Evolutionary conservation across 495 filamentous ascomycete genomes (phyloP), one percentile per base, ranked within the genome.

Genomic region (Neurospora tetraspora): DNA sequence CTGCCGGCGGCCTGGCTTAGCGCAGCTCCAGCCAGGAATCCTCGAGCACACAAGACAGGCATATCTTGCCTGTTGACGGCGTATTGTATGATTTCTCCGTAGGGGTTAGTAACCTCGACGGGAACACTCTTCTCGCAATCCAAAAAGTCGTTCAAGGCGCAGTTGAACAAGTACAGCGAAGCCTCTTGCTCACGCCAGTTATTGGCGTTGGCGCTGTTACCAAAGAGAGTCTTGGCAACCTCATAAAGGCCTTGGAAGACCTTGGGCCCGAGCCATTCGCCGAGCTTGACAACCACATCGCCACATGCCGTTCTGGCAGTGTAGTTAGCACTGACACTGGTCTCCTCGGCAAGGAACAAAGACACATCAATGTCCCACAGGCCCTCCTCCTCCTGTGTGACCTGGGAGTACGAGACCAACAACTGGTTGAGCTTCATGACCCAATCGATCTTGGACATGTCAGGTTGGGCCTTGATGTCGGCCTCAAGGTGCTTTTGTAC

Each of bases 311-410:
- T 96, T 69, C 96, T 88, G 37, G 96, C 92, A 3, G 95, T 97
- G 80, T 97, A 99, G 78, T 98, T 98, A 34, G 94, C 91, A n/a
- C 94, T 97, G 69, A 98, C 91, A 14, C 93, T 93, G 3, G 93
- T 95, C 81, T 99, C 96, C 77, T 99, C 96, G 0, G 94, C 94
- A 37, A 99, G 86, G 81, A 96, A 99, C 2, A 98, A 86, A 68
- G 96, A 98, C 71, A 97, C 89, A 81, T 99, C 96, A 72, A 98
- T 91, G 71, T 98, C 93, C 96, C 96, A 99, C 37, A 99, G 83
- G 9, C 91, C 93, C 80, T 96, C 93, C 77, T 98, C 96, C 78
- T 99, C 96, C 14, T 88, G 89, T 5, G 93, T 93, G 74, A 99
- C 96, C 74, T 96, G 93, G n/a, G 93, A 90, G 79, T 96, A 97